These are phyloP conservation scores for Claviceps arundinis DNA, from an alignment of 2,329 filamentous ascomycete genomes.

Conservation along the genomic window DNA sequence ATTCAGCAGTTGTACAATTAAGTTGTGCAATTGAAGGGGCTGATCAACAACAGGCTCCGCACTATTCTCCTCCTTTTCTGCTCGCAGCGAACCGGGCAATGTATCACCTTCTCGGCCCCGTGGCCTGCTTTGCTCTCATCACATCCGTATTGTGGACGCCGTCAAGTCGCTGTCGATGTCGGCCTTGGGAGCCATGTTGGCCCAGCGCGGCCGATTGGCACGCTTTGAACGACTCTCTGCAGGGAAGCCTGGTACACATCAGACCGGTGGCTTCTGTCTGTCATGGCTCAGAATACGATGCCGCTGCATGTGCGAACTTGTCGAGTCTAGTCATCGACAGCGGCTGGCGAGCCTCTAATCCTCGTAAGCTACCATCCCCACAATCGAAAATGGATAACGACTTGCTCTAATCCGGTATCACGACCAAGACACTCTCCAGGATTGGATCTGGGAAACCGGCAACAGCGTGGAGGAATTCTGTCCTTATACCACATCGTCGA, in stretches of 20 bases:
- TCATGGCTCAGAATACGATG: background rate
- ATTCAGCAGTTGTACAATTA: too few relatives aligned
- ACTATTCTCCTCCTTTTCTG: background rate
- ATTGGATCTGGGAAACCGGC: slow-evolving; percentile 1
- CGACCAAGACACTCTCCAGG: background rate
- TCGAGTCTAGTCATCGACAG: background rate
- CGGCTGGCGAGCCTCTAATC: background rate
- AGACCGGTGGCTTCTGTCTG: background rate
- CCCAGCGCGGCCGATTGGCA: background rate
- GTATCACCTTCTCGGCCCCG: background rate
- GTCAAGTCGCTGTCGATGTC: background rate
- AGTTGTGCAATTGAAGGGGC: too few relatives aligned
- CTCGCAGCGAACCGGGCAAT: background rate
- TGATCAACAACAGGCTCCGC: too few relatives aligned
- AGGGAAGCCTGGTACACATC: background rate
- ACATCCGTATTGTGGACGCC: background rate
- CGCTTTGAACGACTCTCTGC: background rate
- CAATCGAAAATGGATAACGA: background rate
- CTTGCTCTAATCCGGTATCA: background rate
- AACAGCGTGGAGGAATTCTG: background rate
- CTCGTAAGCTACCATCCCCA: background rate
- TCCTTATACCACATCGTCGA: background rate
- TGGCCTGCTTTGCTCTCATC: background rate
- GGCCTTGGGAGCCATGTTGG: background rate
- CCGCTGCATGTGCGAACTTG: background rate